These are phyloP conservation scores for Eutrema japonicum DNA, from an alignment of 345 rosid species.

Conservation along the genomic window DNA sequence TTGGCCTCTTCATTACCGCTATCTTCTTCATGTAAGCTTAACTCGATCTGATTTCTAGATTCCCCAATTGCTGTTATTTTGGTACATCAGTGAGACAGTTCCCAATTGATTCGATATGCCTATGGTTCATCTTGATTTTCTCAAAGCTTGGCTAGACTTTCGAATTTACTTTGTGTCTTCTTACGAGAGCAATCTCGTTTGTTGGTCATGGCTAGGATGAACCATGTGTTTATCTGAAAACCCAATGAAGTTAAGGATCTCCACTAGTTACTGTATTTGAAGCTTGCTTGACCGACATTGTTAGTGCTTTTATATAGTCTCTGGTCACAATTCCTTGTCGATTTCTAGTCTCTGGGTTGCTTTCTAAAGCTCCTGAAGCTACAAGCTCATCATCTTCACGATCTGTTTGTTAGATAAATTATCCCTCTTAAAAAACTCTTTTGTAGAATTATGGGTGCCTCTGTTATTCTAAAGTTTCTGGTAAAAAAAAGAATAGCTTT, in stretches of 20 bases:
- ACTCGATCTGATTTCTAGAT: conserved; percentile 41
- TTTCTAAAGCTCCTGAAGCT: neutral
- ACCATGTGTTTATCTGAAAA: neutral
- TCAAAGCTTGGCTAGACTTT: neutral
- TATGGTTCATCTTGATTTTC: neutral
- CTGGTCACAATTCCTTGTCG: conserved; percentile 4
- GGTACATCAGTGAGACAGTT: neutral
- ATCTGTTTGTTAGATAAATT: neutral
- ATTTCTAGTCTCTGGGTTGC: conserved; percentile 7
- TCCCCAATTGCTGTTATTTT: neutral
- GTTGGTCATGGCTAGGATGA: conserved; percentile 11
- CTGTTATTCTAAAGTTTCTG: neutral
- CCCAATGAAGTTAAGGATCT: neutral
- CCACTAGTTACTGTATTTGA: conserved; percentile 15
- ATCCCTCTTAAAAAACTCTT: neutral
- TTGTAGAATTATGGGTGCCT: neutral
- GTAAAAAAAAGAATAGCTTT: neutral
- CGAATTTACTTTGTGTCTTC: neutral
- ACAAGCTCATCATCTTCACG: neutral
- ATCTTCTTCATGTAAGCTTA: conserved; percentile 78
- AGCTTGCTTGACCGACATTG: conserved; percentile 28
- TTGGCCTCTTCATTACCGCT: conserved; percentile 80
- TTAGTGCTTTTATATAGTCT: conserved; percentile 18
- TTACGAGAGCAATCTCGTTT: neutral
- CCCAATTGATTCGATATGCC: neutral